Conservation (phyloP, 306 rosid species). For the Malus orientalis region DNA sequence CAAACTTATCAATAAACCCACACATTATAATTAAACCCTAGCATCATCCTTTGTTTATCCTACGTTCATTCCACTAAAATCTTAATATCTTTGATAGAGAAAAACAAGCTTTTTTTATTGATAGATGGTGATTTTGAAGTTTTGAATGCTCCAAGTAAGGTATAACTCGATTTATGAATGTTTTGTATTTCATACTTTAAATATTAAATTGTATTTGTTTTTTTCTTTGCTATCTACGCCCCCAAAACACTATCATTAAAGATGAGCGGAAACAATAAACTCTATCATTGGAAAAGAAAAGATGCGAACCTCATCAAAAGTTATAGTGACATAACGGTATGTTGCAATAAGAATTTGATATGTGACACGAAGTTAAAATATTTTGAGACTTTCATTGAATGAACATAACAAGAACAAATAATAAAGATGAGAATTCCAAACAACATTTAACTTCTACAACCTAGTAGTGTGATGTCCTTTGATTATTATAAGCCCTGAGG, state of each 20-base stretch:
- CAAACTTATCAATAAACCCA: too few species aligned
- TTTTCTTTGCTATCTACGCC: too few species aligned
- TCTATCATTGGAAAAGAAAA: not conserved
- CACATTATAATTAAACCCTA: too few species aligned
- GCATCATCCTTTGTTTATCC: too few species aligned
- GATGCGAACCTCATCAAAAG: slow-evolving; percentile 62
- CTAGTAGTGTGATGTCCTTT: slow-evolving; percentile 72
- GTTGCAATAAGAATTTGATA: slow-evolving; percentile 41
- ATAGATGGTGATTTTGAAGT: too few species aligned
- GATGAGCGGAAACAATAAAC: not conserved
- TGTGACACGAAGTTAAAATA: slow-evolving; percentile 18
- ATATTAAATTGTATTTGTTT: too few species aligned
- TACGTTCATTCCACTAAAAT: too few species aligned
- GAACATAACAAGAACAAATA: not conserved
- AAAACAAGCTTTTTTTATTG: too few species aligned
- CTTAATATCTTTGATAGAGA: too few species aligned
- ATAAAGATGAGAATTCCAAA: not conserved
- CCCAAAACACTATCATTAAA: not conserved
- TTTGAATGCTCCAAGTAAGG: too few species aligned
- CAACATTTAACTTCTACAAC: slow-evolving; percentile 19
- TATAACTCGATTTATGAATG: too few species aligned
- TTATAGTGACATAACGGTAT: slow-evolving; percentile 38
- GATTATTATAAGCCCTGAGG: slow-evolving; percentile 40
- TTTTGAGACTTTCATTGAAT: not conserved
- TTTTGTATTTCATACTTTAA: too few species aligned